phyloP scores from a whole-genome alignment of 192 early-diverging fungal genomes.

The Coemansia sp. region DNA sequence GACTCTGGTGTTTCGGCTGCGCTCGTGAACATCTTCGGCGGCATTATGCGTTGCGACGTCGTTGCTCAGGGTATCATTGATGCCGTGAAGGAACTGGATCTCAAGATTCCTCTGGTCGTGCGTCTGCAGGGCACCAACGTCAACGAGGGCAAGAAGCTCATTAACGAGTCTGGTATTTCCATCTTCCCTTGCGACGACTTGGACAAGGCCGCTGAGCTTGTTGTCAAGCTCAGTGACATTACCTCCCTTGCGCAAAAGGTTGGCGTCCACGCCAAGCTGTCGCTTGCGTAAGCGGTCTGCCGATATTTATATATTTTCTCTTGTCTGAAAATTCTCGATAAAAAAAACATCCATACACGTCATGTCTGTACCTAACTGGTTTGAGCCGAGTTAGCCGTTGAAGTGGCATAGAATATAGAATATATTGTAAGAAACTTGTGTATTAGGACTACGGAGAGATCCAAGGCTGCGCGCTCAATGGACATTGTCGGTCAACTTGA shows the following conservation, averaged over 20 bases:
- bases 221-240: conserved; percentile 57
- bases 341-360: not conserved
- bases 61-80: conserved; percentile 98
- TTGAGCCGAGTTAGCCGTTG: not conserved
- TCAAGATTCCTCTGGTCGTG: conserved; percentile 94
- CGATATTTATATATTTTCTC: not conserved
- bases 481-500: conserved; percentile 46
- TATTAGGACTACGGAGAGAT: conserved; percentile 13
- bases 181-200: conserved; percentile 95
- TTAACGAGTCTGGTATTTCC: conserved; percentile 85
- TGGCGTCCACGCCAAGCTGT: conserved; percentile 51
- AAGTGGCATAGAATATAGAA: not conserved
- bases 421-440: not conserved
- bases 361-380: not conserved
- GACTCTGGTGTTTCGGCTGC: conserved; percentile 95
- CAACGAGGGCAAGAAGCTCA: conserved; percentile 88
- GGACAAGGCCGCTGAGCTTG: conserved; percentile 83
- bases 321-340: not conserved
- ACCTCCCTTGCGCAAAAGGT: conserved; percentile 53
- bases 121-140: conserved; percentile 91
- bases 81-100: conserved; percentile 86
- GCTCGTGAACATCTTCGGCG: conserved; percentile 99
- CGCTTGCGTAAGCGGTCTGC: conserved; percentile 31
- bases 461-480: conserved; percentile 49
- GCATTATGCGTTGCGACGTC: conserved; percentile 99